phyloP scores from a whole-genome alignment of 1,284 basidiomycete genomes.

The Bondarzewia mesenterica region DNA sequence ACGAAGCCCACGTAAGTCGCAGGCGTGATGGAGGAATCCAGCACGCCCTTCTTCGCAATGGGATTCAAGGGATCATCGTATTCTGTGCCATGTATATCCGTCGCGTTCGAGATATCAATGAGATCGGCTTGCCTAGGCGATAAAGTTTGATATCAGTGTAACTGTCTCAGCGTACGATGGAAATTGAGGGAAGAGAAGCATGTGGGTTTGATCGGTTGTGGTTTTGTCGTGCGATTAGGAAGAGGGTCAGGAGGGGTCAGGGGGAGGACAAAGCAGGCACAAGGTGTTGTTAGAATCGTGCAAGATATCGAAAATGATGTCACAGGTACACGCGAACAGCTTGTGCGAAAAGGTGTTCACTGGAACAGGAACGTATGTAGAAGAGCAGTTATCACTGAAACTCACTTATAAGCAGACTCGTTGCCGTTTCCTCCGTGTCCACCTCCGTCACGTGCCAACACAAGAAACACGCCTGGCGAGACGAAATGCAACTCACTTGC shows the following conservation, averaged over 20 bases:
- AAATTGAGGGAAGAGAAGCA: not conserved
- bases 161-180: not conserved
- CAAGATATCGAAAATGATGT: no score
- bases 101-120: constrained; percentile 48
- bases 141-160: not conserved
- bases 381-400: no score
- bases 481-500: constrained; percentile 56
- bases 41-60: constrained; percentile 40
- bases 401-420: constrained; percentile 50
- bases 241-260: no score
- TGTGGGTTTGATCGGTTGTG: no score
- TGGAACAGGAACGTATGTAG: not conserved
- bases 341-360: not conserved
- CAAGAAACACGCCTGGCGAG: constrained; percentile 43
- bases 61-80: constrained; percentile 50
- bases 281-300: no score
- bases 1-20: constrained; percentile 53
- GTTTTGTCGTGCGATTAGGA: no score
- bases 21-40: constrained; percentile 41
- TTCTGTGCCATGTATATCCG: constrained; percentile 51
- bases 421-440: constrained; percentile 47
- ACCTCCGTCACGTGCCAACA: constrained; percentile 53
- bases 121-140: constrained; percentile 42
- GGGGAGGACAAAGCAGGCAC: no score
- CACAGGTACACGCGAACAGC: no score